These are phyloP conservation scores for Exophiala phaeomuriformis DNA, from an alignment of 2,329 filamentous ascomycete species.

Conservation along the genomic window DNA sequence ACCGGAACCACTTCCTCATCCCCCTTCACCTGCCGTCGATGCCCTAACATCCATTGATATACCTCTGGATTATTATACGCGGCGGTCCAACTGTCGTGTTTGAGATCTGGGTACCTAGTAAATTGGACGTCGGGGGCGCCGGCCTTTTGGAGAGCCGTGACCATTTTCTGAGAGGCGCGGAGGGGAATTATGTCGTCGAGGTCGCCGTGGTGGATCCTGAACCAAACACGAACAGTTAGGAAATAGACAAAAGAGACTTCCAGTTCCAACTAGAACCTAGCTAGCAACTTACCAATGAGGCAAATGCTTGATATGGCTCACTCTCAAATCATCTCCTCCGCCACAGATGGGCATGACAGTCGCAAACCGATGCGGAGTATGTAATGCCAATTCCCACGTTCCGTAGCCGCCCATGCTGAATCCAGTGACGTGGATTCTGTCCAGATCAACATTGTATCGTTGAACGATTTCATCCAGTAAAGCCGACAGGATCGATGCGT, in stretches of 20 bases:
- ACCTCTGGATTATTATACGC: slow-evolving; percentile 15
- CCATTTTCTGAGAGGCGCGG: slow-evolving; percentile 15
- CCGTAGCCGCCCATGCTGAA: slow-evolving; percentile 23
- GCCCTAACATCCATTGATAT: slow-evolving; percentile 16
- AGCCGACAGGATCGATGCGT: slow-evolving; percentile 14
- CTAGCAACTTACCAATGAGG: slow-evolving; percentile 16
- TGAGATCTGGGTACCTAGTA: slow-evolving; percentile 13
- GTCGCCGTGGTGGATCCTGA: slow-evolving; percentile 17
- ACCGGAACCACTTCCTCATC: slow-evolving; percentile 14
- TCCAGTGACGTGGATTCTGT: slow-evolving; percentile 18
- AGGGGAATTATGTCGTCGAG: slow-evolving; percentile 16
- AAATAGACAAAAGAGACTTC: no score
- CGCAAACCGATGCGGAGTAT: slow-evolving; percentile 17
- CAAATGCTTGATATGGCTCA: slow-evolving; percentile 14
- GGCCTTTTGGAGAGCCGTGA: slow-evolving; percentile 8
- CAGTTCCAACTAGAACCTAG: no score
- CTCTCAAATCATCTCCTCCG: slow-evolving; percentile 12
- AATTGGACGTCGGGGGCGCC: slow-evolving; percentile 10
- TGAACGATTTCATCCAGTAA: slow-evolving; percentile 18
- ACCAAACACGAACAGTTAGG: no score
- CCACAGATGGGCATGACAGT: slow-evolving; percentile 18
- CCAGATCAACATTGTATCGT: slow-evolving; percentile 15
- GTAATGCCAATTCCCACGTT: slow-evolving; percentile 15
- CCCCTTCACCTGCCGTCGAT: slow-evolving; percentile 6
- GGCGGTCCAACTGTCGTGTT: slow-evolving; percentile 19